Evolutionary conservation across 257 asterid species (phyloP).

Genomic region (Fraxinus quadrangulata): DNA sequence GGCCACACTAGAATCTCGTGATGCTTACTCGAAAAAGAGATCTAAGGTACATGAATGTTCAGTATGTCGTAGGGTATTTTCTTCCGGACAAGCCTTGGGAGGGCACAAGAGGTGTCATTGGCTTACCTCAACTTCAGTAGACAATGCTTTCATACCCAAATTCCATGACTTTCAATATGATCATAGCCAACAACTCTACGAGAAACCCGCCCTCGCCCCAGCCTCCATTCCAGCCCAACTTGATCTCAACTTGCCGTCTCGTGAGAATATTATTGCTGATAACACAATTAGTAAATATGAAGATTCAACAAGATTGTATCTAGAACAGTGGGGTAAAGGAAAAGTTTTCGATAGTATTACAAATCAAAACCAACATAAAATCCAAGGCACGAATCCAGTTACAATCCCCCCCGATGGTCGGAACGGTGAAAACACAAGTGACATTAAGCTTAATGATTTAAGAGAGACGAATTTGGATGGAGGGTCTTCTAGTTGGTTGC

Average conservation of each 20-base stretch:
- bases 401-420: not conserved
- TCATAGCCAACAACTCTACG: slow-evolving; percentile 40
- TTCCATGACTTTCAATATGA: slow-evolving; percentile 44
- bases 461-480: slow-evolving; percentile 60
- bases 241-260: slow-evolving; percentile 53
- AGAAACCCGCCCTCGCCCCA: slow-evolving; percentile 30
- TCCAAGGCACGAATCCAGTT: not conserved
- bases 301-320: slow-evolving; percentile 33
- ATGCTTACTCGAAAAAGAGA: slow-evolving; percentile 28
- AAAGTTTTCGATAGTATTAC: not conserved
- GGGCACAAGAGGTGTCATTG: slow-evolving; percentile 90
- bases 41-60: slow-evolving; percentile 74
- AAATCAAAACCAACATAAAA: slow-evolving; percentile 22
- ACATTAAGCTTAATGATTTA: slow-evolving; percentile 55
- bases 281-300: slow-evolving; percentile 13
- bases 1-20: slow-evolving; percentile 20
- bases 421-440: slow-evolving; percentile 34
- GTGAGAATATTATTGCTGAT: not conserved
- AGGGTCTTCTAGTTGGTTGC: slow-evolving; percentile 62
- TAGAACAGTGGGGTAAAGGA: slow-evolving; percentile 36
- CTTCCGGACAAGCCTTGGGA: slow-evolving; percentile 86
- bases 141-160: slow-evolving; percentile 52
- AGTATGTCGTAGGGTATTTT: slow-evolving; percentile 64
- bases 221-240: slow-evolving; percentile 34
- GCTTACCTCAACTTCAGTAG: slow-evolving; percentile 51